phyloP scores from a whole-genome alignment of 768 basidiomycete genomes.

The Chalciporus chontae region DNA sequence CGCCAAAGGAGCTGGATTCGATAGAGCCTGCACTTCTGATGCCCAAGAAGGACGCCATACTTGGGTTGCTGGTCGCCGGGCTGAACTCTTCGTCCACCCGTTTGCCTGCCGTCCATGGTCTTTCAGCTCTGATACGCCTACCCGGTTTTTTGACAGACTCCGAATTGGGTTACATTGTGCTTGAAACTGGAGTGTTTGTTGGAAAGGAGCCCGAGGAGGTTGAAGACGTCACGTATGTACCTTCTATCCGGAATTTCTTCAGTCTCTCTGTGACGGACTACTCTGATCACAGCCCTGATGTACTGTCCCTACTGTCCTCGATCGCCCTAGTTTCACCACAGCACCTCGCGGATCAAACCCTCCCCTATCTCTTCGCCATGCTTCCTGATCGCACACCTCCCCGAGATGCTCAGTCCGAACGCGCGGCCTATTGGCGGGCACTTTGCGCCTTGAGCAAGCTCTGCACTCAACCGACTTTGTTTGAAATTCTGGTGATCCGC shows the following conservation, averaged over 20 bases:
- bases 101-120: constrained; percentile 57
- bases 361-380: constrained; percentile 74
- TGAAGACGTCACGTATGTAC: constrained; percentile 48
- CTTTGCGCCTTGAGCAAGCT: constrained; percentile 68
- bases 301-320: constrained; percentile 58
- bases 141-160: constrained; percentile 58
- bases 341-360: constrained; percentile 67
- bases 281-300: constrained; percentile 43
- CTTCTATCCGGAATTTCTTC: background rate
- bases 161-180: constrained; percentile 78
- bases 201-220: constrained; percentile 43
- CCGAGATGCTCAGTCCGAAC: constrained; percentile 48
- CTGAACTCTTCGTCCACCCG: constrained; percentile 50
- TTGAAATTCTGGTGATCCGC: constrained; percentile 78
- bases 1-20: constrained; percentile 28
- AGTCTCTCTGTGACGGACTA: background rate
- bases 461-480: constrained; percentile 73
- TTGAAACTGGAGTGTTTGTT: constrained; percentile 69
- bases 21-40: constrained; percentile 38
- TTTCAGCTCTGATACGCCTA: constrained; percentile 66
- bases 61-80: constrained; percentile 61
- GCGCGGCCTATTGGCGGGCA: constrained; percentile 63
- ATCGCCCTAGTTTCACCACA: constrained; percentile 58
- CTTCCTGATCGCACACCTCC: constrained; percentile 68
- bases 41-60: constrained; percentile 72